Evolutionary conservation across 805 yeast genomes (phyloP), one percentile per base, ranked within the genome.

Genomic region (Candida arabinofermentans): DNA sequence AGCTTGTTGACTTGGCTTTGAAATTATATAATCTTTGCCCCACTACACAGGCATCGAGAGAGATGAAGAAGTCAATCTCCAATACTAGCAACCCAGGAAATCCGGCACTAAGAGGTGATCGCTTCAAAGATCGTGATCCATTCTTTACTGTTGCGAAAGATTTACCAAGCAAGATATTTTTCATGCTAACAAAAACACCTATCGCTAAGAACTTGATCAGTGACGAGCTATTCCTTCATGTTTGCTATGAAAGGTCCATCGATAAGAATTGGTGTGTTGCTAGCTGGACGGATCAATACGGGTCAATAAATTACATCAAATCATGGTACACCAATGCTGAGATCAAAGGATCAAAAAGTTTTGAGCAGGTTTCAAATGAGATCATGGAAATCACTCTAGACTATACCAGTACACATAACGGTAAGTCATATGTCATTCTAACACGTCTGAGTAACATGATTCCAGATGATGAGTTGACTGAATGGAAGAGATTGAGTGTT

Each of bases 231-330:
- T 86, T 79, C 51, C 68, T 91, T 18, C 98, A 93, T 57, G 70
- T 93, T 9, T 88, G 96, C 1, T 91, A 90, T 54, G 87, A 88
- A 24, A 62, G 95, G 39, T 83, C 96, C 0, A 69, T 76, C 3
- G 96, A 90, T 59, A 80, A 79, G 46, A 79, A 77, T 41, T 91
- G 96, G 96, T 71, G 88, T 34, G 78, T 81, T 18, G 95, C 87
- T 0, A 83, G 95, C 0, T 88, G 97, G 95, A 72, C 93, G 0
- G 96, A 91, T 55, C 91, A 90, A 37, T 73, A 75, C 58, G 96
- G 96, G 0, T 68, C 70, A 3, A 70, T 77, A 10, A 75, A 81
- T 14, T 71, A 70, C 35, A 74, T 81, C 0, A 81, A 78, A 49
- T 73, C 88, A 0, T 85, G 91, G 90, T 72, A 70, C 50, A 68